Conservation (phyloP, 257 asterid genomes). For the Buddleja alternifolia region DNA sequence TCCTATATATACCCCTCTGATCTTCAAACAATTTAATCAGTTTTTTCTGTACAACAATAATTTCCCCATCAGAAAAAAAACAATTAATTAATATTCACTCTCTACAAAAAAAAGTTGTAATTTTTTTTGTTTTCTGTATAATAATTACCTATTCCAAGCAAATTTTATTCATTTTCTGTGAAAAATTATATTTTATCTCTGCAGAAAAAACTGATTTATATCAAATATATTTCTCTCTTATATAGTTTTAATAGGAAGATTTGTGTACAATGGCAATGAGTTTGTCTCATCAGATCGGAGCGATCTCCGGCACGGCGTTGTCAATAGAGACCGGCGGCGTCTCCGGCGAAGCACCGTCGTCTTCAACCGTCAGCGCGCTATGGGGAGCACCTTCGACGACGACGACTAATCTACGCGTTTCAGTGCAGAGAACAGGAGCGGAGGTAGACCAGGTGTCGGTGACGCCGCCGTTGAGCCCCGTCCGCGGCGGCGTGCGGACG, state of each 20-base stretch:
- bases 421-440: conserved; percentile 31
- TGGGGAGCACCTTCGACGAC: conserved; percentile 40
- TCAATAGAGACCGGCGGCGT: conserved; percentile 29
- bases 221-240: not conserved
- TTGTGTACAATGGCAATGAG: conserved; percentile 58
- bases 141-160: no score
- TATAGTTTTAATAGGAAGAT: not conserved
- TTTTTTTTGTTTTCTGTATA: no score
- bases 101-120: no score
- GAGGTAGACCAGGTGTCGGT: conserved; percentile 57
- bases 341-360: conserved; percentile 31
- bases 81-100: no score
- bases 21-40: no score
- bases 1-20: conserved; percentile 22
- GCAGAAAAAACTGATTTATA: not conserved
- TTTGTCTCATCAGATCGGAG: conserved; percentile 60
- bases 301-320: conserved; percentile 45
- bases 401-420: conserved; percentile 44
- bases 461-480: conserved; percentile 60
- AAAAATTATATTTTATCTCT: not conserved
- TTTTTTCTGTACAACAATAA: no score
- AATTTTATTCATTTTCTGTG: no score
- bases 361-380: conserved; percentile 42
- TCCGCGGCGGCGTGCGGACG: conserved; percentile 42
- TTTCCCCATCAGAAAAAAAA: no score